Conservation (phyloP, 106 monocot genomes). For the Dioscorea zingiberensis region DNA sequence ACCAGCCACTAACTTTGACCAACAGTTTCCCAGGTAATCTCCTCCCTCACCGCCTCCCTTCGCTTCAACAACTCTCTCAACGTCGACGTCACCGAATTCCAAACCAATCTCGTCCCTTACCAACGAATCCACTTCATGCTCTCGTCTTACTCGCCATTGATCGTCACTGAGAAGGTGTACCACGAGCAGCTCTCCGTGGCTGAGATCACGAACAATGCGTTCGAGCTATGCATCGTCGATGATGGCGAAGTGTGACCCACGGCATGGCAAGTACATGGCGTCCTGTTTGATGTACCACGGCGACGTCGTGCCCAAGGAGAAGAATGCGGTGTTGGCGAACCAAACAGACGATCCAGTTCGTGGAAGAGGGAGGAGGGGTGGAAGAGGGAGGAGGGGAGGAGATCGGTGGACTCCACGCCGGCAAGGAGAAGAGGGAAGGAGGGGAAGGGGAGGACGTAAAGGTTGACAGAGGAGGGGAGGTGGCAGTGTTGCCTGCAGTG, state of each 20-base stretch:
- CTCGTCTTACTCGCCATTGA: constrained; percentile 21
- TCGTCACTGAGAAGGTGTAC: constrained; percentile 23
- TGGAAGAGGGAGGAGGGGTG: no score
- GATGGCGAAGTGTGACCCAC: constrained; percentile 25
- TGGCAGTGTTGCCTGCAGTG: no score
- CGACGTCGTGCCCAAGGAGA: constrained; percentile 35
- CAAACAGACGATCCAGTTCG: constrained; percentile 60
- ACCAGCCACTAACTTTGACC: no score
- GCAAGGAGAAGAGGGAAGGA: no score
- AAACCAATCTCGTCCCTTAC: constrained; percentile 22
- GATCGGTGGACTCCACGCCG: no score
- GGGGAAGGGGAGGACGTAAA: no score
- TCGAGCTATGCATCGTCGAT: constrained; percentile 28
- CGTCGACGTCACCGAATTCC: constrained; percentile 23
- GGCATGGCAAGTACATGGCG: no score
- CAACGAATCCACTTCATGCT: constrained; percentile 27
- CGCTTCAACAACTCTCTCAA: constrained; percentile 14
- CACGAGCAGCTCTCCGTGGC: constrained; percentile 27
- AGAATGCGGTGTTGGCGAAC: constrained; percentile 39
- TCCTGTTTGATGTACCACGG: constrained; percentile 28
- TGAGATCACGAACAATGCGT: constrained; percentile 23
- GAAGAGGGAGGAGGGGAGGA: no score
- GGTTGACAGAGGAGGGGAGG: no score
- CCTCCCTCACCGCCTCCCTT: constrained; percentile 10
- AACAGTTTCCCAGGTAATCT: constrained; percentile 19